phyloP scores from a whole-genome alignment of 2,329 filamentous ascomycete species.

The Hypomyces perniciosus region DNA sequence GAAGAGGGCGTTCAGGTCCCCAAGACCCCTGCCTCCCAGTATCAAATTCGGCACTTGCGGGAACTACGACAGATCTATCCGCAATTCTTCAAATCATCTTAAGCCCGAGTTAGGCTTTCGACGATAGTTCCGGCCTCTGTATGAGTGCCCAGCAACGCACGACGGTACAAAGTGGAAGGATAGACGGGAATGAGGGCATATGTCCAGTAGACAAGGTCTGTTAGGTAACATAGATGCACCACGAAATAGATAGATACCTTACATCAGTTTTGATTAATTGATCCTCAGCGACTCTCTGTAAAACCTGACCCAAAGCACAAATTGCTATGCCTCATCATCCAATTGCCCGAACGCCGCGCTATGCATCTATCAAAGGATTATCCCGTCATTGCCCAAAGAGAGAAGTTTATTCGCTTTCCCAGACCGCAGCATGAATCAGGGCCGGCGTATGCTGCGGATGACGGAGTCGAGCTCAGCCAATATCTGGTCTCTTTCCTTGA shows the following conservation, averaged over 20 bases:
- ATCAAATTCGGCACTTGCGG: constrained; percentile 68
- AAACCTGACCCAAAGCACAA: not conserved
- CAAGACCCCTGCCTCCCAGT: constrained; percentile 57
- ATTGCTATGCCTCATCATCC: not conserved
- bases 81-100: constrained; percentile 67
- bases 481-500: constrained; percentile 58
- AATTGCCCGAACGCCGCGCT: constrained; percentile 24
- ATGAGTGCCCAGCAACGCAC: too few species aligned
- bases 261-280: not conserved
- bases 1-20: constrained; percentile 67
- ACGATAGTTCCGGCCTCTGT: too few species aligned
- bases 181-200: too few species aligned
- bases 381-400: not conserved
- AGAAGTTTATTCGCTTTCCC: not conserved
- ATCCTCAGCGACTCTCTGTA: not conserved
- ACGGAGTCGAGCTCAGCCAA: constrained; percentile 55
- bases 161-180: too few species aligned
- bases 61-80: constrained; percentile 74
- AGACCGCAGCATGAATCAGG: constrained; percentile 31
- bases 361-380: constrained; percentile 14
- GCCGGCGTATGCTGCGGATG: constrained; percentile 53
- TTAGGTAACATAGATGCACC: not conserved
- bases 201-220: not conserved
- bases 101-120: not conserved
- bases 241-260: constrained; percentile 7